Percentiles rank a stretch among this genome's conserved stretches.
Conservation (phyloP, 345 rosid genomes). For the Brassica rapa region DNA sequence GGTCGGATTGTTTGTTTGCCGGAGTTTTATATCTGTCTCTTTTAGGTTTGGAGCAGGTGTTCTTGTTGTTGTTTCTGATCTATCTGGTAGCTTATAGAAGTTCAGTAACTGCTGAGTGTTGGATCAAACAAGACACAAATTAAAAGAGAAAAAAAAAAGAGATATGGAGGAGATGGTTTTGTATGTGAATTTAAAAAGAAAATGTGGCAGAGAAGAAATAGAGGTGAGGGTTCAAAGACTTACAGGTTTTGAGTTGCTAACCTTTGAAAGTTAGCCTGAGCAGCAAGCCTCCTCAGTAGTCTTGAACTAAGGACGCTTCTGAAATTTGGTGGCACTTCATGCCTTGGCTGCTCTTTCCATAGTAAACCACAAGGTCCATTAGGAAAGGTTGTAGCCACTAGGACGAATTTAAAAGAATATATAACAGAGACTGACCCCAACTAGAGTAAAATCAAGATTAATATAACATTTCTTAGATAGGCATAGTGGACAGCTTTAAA, state of each 20-base stretch:
- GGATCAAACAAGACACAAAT: slow-evolving; percentile 15
- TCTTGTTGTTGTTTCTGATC: slow-evolving; percentile 39
- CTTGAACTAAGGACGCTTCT: slow-evolving; percentile 69
- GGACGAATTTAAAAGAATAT: not conserved
- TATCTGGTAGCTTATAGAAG: slow-evolving; percentile 49
- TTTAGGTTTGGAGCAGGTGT: slow-evolving; percentile 51
- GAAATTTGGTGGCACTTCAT: slow-evolving; percentile 66
- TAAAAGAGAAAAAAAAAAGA: not conserved
- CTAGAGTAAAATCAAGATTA: slow-evolving; percentile 9
- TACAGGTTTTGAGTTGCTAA: slow-evolving; percentile 42
- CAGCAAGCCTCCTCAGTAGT: slow-evolving; percentile 78
- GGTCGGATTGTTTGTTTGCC: slow-evolving; percentile 37
- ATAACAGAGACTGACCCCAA: slow-evolving; percentile 3
- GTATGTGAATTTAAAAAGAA: not conserved
- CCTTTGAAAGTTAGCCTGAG: slow-evolving; percentile 83
- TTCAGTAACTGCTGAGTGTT: slow-evolving; percentile 52
- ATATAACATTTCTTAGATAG: not conserved
- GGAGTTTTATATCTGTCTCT: slow-evolving; percentile 35
- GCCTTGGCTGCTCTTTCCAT: slow-evolving; percentile 65
- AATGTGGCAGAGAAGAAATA: not conserved
- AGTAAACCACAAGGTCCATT: slow-evolving; percentile 7
- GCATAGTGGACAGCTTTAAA: not conserved
- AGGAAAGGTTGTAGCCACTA: slow-evolving; percentile 15
- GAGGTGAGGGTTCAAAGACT: slow-evolving; percentile 8
- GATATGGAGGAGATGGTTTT: not conserved